Conservation (phyloP, 768 basidiomycete species). For the Dentipellis fragilis region DNA sequence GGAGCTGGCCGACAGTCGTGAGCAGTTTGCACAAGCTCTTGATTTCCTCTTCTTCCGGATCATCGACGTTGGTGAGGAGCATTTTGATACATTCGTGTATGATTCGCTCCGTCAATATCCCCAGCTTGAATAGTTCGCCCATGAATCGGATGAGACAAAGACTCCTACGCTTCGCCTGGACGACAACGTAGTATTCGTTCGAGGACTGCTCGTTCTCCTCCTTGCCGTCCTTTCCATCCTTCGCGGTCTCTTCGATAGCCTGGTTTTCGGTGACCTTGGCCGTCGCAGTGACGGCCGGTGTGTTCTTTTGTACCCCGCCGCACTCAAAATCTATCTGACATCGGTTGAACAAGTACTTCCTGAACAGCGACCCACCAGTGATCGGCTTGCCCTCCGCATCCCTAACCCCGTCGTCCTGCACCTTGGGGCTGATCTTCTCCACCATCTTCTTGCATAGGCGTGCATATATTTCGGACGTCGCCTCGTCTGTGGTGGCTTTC, state of each 20-base stretch:
- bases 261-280: not conserved
- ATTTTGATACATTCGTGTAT: constrained; percentile 90
- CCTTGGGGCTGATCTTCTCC: too few species aligned
- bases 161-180: not conserved
- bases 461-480: constrained; percentile 91
- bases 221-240: not conserved
- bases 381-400: constrained; percentile 89
- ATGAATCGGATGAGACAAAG: not conserved
- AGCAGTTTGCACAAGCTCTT: constrained; percentile 49
- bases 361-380: constrained; percentile 87
- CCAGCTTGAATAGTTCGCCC: constrained; percentile 54
- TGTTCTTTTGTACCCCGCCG: too few species aligned
- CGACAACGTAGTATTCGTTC: not conserved
- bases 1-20: not conserved
- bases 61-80: constrained; percentile 83
- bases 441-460: too few species aligned
- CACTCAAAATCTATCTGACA: constrained; percentile 53
- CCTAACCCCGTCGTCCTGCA: too few species aligned
- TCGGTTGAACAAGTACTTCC: constrained; percentile 84
- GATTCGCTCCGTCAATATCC: constrained; percentile 49
- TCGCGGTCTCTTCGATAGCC: not conserved
- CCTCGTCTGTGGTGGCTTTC: not conserved
- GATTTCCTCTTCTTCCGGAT: constrained; percentile 96
- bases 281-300: too few species aligned
- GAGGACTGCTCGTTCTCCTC: not conserved